Base-by-base conservation (phyloP, 306 rosid genomes). In the Acacia crassicarpa region DNA sequence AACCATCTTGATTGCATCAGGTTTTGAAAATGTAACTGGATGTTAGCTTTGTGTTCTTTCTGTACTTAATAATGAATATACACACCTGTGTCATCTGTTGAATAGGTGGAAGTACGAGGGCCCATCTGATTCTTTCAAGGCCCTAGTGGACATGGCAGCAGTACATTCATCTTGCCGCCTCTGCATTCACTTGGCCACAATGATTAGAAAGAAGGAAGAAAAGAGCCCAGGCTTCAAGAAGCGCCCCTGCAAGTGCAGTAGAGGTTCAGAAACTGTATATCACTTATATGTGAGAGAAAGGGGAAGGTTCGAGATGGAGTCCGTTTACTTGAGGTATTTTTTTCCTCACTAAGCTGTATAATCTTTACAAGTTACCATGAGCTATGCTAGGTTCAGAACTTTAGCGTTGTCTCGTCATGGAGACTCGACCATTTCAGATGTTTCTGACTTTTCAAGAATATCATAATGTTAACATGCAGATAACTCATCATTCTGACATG, bases 41-140 rank as follows among this genome's bases (percentile, higher is more conserved):
- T 83, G 67, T 84, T 75, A n/a, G 59, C 43, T 35, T 48, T 74
- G 15, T 77, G 19, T 49, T 75, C 51, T 72, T 75, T 77, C 63
- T 78, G 45, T 30, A 56, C 25, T 56, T 56, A n/a, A 56, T 56
- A 49, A 38, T 78, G 51, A 61, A 61, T 43, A 27, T 41, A 20
- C 80, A 81, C 80, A 69, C 72, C 49, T 65, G 78, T 69, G 59
- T 61, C 83, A 16, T 83, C 81, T 75, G 70, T 59, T 83, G 74
- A 67, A 78, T 82, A 95, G 99, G 93, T 95, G 99, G 99, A 95
- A 95, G 91, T 90, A 89, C 78, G 98, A 91, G 80, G 95, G 95
- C 33, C 95, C 93, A 82, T 86, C 91, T 27, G 89, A 91, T 82
- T 88, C 95, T 77, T 91, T 91, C 87, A 91, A 89, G 86, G 95